Conservation (phyloP, 495 filamentous ascomycete species). For the Wilcoxina mikolae region DNA sequence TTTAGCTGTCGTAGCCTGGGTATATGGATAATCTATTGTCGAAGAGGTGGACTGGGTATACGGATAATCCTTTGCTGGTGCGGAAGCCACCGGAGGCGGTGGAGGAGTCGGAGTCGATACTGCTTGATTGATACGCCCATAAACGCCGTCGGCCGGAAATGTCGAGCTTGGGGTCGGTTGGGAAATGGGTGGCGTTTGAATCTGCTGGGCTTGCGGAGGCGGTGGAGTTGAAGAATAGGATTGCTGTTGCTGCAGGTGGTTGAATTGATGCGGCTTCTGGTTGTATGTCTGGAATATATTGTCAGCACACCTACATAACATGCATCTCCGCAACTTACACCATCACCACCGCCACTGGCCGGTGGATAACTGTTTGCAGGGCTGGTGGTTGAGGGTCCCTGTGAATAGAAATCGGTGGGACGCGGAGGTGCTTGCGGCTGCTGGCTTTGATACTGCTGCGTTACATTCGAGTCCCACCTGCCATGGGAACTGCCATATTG, state of each 20-base stretch:
- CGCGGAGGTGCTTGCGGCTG: background rate
- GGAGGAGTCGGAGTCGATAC: background rate
- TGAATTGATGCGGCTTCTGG: background rate
- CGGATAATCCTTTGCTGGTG: background rate
- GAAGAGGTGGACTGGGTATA: background rate
- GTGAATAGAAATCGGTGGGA: too few relatives aligned
- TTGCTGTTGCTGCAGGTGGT: background rate
- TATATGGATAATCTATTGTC: background rate
- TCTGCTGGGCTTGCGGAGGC: conserved; percentile 6
- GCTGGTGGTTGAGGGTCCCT: too few relatives aligned
- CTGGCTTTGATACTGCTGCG: background rate
- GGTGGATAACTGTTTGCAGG: background rate
- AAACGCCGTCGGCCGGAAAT: background rate
- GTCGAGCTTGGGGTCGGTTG: background rate
- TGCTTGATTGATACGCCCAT: background rate
- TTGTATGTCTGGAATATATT: background rate
- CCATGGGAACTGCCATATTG: too few relatives aligned
- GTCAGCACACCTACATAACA: background rate
- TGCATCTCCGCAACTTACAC: background rate
- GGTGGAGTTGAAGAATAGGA: background rate
- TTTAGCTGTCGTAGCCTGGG: background rate
- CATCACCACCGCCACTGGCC: background rate
- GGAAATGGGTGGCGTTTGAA: background rate
- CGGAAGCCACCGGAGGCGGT: background rate
- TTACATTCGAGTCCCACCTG: conserved; percentile 1